Evolutionary conservation across 495 filamentous ascomycete genomes (phyloP), one percentile per base, ranked within the genome.

Genomic region (Rusavskia elegans): DNA sequence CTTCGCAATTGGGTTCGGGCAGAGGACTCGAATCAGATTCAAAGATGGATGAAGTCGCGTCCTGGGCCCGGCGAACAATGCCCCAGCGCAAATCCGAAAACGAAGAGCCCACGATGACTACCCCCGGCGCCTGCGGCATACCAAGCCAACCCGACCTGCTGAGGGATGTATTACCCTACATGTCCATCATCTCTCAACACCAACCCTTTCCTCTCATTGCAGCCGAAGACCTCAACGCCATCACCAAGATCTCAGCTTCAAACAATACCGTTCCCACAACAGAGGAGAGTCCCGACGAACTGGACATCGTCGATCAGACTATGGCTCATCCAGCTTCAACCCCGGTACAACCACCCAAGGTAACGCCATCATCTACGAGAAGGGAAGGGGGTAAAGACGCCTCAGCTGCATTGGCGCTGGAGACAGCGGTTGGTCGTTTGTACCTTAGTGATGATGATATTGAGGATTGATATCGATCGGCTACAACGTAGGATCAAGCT

Each of bases 401-500:
- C 50, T 51, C 53, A 35, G 25, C 58, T 54, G 53, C 58, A 37
- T 58, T 57, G 21, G 55, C 63, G 27, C 56, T 65, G 4, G 66
- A 71, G 19, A 66, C 71, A 41, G 67, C 70, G 51, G 71, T 77
- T 42, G 76, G 81, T 64, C 82, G 79, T 49, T 63, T 94, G 53
- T 77, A 89, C 50, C 68, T 97, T 41, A 88, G 83, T 60, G 90
- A 97, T 63, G 92, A 98, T 72, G 92, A 98, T 73, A 97, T 98
- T 66, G 87, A 89, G 66, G 90, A 96, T 68, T 79, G 25, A 27
- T 2, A 27, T 27, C n/a, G n/a, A n/a, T n/a, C n/a, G n/a, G n/a
- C n/a, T n/a, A n/a, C n/a, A n/a, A n/a, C n/a, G n/a, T n/a, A n/a
- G n/a, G n/a, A n/a, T n/a, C n/a, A n/a, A n/a, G n/a, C n/a, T n/a